Evolutionary conservation across 306 rosid genomes (phyloP).

Genomic region (Carpinus fangiana): DNA sequence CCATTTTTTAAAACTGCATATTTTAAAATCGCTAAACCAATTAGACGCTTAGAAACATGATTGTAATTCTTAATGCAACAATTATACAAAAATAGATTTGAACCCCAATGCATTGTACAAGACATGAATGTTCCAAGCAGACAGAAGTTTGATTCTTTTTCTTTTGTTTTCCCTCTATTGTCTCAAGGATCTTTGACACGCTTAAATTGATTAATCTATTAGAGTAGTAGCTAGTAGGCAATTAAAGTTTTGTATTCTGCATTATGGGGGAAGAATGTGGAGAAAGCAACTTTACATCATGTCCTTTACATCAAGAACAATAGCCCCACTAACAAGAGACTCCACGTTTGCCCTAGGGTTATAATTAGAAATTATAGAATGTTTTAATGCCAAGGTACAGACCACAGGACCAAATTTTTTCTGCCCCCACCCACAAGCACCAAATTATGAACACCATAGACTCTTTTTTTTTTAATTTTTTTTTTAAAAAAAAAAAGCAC

Average conservation of each 20-base stretch:
- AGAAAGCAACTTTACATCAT: constrained; percentile 39
- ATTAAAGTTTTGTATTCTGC: constrained; percentile 36
- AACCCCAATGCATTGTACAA: neutral
- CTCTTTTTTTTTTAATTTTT: neutral
- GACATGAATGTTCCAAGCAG: constrained; percentile 11
- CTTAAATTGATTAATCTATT: constrained; percentile 7
- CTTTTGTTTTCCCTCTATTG: neutral
- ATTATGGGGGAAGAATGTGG: constrained; percentile 47
- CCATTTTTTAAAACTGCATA: neutral
- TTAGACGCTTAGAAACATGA: neutral
- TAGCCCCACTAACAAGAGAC: constrained; percentile 48
- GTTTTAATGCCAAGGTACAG: constrained; percentile 44
- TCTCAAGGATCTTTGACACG: constrained; percentile 19
- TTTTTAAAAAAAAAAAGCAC: too few relatives aligned
- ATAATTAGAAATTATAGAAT: constrained; percentile 41
- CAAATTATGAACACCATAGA: constrained; percentile 39
- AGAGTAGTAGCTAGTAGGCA: constrained; percentile 19
- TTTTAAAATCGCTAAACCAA: too few relatives aligned
- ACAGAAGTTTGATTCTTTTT: neutral
- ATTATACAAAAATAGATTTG: neutral
- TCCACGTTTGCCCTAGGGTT: constrained; percentile 35
- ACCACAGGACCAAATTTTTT: constrained; percentile 45
- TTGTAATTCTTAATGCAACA: neutral
- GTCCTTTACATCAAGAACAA: constrained; percentile 37
- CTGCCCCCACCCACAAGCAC: constrained; percentile 55